phyloP scores from a whole-genome alignment of 768 basidiomycete species.

The Trametes punicea region DNA sequence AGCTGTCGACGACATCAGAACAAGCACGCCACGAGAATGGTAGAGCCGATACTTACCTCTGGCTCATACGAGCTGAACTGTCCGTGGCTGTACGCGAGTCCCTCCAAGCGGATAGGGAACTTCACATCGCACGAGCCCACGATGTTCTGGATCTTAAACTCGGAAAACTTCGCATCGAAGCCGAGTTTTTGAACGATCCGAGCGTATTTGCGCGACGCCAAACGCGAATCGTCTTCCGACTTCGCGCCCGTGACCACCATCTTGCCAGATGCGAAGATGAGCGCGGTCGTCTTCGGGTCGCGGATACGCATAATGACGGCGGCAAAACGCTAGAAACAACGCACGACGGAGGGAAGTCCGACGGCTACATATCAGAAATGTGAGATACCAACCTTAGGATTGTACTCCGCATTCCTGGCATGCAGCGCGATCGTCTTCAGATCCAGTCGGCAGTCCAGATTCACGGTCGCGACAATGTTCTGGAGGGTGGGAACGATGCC shows the following conservation, averaged over 20 bases:
- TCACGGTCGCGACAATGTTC: constrained; percentile 99
- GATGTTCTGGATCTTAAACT: constrained; percentile 99
- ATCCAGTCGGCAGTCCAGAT: constrained; percentile 93
- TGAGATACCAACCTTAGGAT: constrained; percentile 90
- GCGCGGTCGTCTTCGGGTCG: constrained; percentile 98
- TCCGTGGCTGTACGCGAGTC: constrained; percentile 95
- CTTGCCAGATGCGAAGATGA: constrained; percentile 99
- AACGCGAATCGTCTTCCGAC: constrained; percentile 94
- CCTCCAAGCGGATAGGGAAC: constrained; percentile 97
- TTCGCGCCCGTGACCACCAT: constrained; percentile 99
- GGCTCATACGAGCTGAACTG: constrained; percentile 98
- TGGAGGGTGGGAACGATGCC: constrained; percentile 99
- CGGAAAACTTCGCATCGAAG: constrained; percentile 98
- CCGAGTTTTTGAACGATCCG: constrained; percentile 99
- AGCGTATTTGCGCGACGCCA: constrained; percentile 98
- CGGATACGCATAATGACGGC: constrained; percentile 99
- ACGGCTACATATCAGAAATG: constrained; percentile 44
- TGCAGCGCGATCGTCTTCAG: constrained; percentile 98
- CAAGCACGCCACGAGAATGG: background rate
- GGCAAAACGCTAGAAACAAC: constrained; percentile 90
- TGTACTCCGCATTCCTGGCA: constrained; percentile 98
- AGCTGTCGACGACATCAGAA: constrained; percentile 47
- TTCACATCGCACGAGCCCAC: constrained; percentile 98
- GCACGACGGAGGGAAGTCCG: constrained; percentile 59
- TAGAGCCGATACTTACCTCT: constrained; percentile 57